Evolutionary conservation across 2,329 filamentous ascomycete genomes (phyloP), one percentile per base, ranked within the genome.

Genomic region (Beauveria asiatica): DNA sequence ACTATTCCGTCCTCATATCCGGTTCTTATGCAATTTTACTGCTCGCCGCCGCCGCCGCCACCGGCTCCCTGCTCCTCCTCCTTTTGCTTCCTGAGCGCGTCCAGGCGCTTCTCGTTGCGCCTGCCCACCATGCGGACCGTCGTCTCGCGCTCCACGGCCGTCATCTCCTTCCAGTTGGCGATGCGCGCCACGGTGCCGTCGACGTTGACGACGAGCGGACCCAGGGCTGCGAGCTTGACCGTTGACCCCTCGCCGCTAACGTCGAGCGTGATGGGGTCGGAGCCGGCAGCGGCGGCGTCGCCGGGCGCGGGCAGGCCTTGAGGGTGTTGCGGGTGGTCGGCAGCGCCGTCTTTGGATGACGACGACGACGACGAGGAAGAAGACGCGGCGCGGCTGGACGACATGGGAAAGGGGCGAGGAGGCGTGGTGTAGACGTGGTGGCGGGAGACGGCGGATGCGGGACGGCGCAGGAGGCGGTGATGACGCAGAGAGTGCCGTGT

Each of bases 181-280:
- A 92, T 88, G 39, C 88, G 80, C 60, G 84, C 85, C 65, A 91
- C 72, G 9, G 85, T 85, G 21, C 89, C 89, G 71, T 92, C 86
- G 62, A 78, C 76, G 70, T 90, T 88, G 59, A 92, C 84, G 1
- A 92, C 87, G 66, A 92, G 77, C 1, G 89, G 89, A 0, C 89
- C 88, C 25, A 92, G 75, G 62, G 83, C 80, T 68, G 90, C 86
- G 9, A 92, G 80, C 54, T 80, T 82, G 48, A 88, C 78, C 19
- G 71, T 70, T 10, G 70, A 61, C 21, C 64, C 67, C 37, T 61
- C 67, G 48, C 67, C 67, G 52, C 69, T 69, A 62, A 74, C 67
- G 64, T 74, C 71, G 30, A 74, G 69, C n/a, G 65, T 69, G 27
- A 67, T 62, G 49, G 64, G 48, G 46, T 30, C 41, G 27, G 61